Base-by-base conservation (phyloP, 163 green algal species). In the Scenedesmus sp. region DNA sequence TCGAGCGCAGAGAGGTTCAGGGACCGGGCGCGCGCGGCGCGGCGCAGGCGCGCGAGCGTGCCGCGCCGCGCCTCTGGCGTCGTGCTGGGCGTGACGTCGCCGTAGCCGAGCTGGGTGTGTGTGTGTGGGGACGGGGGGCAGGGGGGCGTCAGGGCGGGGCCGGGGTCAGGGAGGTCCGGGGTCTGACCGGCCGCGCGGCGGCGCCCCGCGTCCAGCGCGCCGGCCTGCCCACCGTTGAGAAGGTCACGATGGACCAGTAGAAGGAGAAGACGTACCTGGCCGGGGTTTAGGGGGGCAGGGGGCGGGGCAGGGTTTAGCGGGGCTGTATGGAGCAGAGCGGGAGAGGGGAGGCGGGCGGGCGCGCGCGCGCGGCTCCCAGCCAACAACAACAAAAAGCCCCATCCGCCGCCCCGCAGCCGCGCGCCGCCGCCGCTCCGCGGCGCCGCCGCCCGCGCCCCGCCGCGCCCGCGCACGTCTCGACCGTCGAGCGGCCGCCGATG, bases 201-300 rank as follows among this genome's bases (percentile, higher is more conserved):
- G 15, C 15, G 57, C 57, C 26, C 4, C 15, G 7, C 6, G 4
- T 13, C 28, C 29, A 64, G 14, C 57, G 14, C 26, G 14, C 54
- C n/a, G 14, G 10, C 54, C 18, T 63, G 22, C 75, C 78, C 20
- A 84, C 44, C 33, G 63, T 83, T 9, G 42, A 63, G 9, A 86
- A 77, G 17, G 70, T 83, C 22, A 77, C 84, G 5, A 83, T 66
- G 2, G 81, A 69, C 85, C 85, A 89, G 58, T 87, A 87, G 34
- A 87, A 76, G 13, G 60, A 73, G 50, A 74, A 84, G 1, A 89
- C 54, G 51, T 85, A 89, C 36, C 78, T 81, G 54, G n/a, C n/a
- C 13, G 44, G 39, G n/a, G n/a, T n/a, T n/a, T n/a, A 60, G 24
- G 2, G 24, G 9, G 28, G 28, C 56, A 39, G 56, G 11, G 42